Evolutionary conservation across 495 filamentous ascomycete genomes (phyloP).

Genomic region (Aspergillus panamensis): DNA sequence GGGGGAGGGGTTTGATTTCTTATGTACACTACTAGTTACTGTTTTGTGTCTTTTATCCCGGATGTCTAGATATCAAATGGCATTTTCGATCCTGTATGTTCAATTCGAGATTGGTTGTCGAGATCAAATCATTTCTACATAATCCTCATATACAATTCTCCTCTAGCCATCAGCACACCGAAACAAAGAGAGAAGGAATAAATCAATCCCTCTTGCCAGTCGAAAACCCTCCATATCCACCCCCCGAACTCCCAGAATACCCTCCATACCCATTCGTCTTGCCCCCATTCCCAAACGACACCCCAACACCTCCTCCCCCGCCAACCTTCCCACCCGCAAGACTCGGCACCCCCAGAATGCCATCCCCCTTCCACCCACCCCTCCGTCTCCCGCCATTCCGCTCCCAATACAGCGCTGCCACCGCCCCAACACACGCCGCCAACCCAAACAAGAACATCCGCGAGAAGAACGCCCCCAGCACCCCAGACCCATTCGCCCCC

Average conservation of each 20-base stretch:
- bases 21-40: background rate
- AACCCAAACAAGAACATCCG: slow-evolving; percentile 41
- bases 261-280: slow-evolving; percentile 52
- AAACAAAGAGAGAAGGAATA: slow-evolving; percentile 1
- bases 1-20: too few relatives aligned
- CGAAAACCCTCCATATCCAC: slow-evolving; percentile 44
- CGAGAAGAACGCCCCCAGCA: slow-evolving; percentile 29
- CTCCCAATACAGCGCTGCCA: slow-evolving; percentile 47
- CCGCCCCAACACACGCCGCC: slow-evolving; percentile 44
- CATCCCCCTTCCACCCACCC: slow-evolving; percentile 39
- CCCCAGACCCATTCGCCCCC: slow-evolving; percentile 33
- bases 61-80: slow-evolving; percentile 1
- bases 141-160: background rate
- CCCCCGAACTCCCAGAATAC: slow-evolving; percentile 31
- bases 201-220: slow-evolving; percentile 54
- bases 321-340: slow-evolving; percentile 6
- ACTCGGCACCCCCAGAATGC: slow-evolving; percentile 40
- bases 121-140: background rate
- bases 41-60: slow-evolving; percentile 7
- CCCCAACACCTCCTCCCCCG: slow-evolving; percentile 33
- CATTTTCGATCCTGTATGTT: background rate
- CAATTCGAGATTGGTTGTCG: background rate
- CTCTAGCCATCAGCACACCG: background rate
- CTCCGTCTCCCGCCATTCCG: slow-evolving; percentile 35
- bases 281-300: slow-evolving; percentile 44